These are phyloP conservation scores for Mortierella sp. DNA, from an alignment of 371 early-diverging fungal genomes.

Conservation along the genomic window DNA sequence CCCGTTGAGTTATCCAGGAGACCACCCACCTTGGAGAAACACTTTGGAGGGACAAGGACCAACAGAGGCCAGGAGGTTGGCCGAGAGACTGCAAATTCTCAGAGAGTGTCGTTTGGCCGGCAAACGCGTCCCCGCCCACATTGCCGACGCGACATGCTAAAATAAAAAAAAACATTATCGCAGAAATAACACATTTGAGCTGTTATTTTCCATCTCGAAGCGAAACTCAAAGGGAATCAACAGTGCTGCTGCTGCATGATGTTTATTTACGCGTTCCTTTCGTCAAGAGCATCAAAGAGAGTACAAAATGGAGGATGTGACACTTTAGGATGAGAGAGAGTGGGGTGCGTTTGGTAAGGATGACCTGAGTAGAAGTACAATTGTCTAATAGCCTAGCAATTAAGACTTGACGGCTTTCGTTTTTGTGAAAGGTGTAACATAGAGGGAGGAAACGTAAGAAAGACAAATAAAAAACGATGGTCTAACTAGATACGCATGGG, in stretches of 20 bases:
- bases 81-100: conserved; percentile 28
- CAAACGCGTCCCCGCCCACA: conserved; percentile 28
- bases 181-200: background rate
- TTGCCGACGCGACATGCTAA: conserved; percentile 29
- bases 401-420: background rate
- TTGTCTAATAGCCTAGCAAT: background rate
- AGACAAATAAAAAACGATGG: background rate
- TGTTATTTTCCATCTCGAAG: too few relatives aligned
- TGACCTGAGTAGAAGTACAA: background rate
- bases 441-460: background rate
- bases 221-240: too few relatives aligned
- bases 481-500: conserved; percentile 42
- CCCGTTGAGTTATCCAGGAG: conserved; percentile 50
- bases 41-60: conserved; percentile 34
- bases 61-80: conserved; percentile 32
- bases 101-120: conserved; percentile 44
- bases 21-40: conserved; percentile 38
- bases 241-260: background rate
- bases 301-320: background rate
- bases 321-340: background rate
- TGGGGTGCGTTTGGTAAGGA: too few relatives aligned
- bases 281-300: background rate
- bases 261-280: background rate
- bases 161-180: background rate
- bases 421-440: background rate